Evolutionary conservation across 768 basidiomycete species (phyloP).

Genomic region (Rhodosporidiobolus odoratus): DNA sequence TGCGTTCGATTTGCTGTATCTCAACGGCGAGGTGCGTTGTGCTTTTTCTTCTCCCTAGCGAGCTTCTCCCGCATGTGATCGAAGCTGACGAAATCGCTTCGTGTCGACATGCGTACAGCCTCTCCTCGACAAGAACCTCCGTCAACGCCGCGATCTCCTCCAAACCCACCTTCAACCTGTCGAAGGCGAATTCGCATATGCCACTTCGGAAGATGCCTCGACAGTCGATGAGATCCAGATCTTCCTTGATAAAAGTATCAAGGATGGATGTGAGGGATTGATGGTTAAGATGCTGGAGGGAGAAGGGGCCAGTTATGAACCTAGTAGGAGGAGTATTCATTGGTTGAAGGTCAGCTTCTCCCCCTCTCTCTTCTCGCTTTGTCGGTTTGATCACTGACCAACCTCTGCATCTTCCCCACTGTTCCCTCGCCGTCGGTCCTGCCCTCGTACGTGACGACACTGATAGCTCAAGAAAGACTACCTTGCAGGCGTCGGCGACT

Average conservation of each 20-base stretch:
- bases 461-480: slow-evolving; percentile 95
- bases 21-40: slow-evolving; percentile 81
- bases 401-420: neutral
- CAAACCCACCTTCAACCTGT: slow-evolving; percentile 73
- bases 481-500: slow-evolving; percentile 90
- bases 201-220: slow-evolving; percentile 80
- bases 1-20: slow-evolving; percentile 90
- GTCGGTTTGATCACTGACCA: too few species aligned
- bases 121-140: slow-evolving; percentile 67
- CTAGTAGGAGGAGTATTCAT: slow-evolving; percentile 88
- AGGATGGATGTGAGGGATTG: slow-evolving; percentile 95
- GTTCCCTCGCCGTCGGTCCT: slow-evolving; percentile 8
- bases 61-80: neutral
- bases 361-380: neutral
- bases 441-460: neutral
- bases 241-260: slow-evolving; percentile 93
- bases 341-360: slow-evolving; percentile 77
- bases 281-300: slow-evolving; percentile 99
- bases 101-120: slow-evolving; percentile 55
- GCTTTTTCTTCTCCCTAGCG: neutral
- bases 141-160: slow-evolving; percentile 70
- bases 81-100: neutral
- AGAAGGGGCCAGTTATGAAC: slow-evolving; percentile 88
- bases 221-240: slow-evolving; percentile 87
- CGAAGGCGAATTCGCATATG: slow-evolving; percentile 85